Base-by-base conservation (phyloP, 2,329 filamentous ascomycete genomes). In the Microsporum ferrugineum region DNA sequence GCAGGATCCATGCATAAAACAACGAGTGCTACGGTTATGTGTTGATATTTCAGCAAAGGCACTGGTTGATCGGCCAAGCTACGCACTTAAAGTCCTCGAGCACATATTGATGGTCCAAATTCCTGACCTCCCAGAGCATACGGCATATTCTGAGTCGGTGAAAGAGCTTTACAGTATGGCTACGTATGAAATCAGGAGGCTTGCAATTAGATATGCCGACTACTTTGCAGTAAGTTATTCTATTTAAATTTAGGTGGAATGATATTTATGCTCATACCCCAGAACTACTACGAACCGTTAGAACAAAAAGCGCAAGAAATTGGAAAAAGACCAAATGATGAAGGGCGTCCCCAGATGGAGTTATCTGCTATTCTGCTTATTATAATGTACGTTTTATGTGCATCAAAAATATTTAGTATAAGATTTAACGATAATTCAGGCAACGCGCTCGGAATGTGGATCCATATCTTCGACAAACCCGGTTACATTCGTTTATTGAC, bases 341-440 rank as follows among this genome's bases (percentile, higher is more conserved):
- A 96, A 68, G 87, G 92, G 68, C 90, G 91, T 69, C 84, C 91
- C 36, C 85, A 89, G 61, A 86, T 94, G 69, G 89, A 91, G 1
- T 91, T 95, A 68, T 88, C 86, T 67, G 92, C 91, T 7, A 92
- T 97, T 65, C 79, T 97, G 0, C 95, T 99, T 71, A 94, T 95
- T 62, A 94, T 99, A 64, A 87, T 94, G 83, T 88, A 76, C 70
- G 79, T 71, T 45, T 39, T 17, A 34, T 34, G 14, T 8, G 6
- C n/a, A 6, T n/a, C 14, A 17, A n/a, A 55, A 8, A 4, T 45
- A 7, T 14, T 14, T 39, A 17, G 17, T 10, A 8, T 17, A 41
- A 29, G 38, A 29, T 51, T 27, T 41, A 39, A 34, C 36, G 2
- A 7, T 12, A 34, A 7, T 2, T 2, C 53, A 88, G 88, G 68